Evolutionary conservation across 495 filamentous ascomycete species (phyloP), one percentile per base, ranked within the genome.

Genomic region (Pseudomonodictys pantanalensis): DNA sequence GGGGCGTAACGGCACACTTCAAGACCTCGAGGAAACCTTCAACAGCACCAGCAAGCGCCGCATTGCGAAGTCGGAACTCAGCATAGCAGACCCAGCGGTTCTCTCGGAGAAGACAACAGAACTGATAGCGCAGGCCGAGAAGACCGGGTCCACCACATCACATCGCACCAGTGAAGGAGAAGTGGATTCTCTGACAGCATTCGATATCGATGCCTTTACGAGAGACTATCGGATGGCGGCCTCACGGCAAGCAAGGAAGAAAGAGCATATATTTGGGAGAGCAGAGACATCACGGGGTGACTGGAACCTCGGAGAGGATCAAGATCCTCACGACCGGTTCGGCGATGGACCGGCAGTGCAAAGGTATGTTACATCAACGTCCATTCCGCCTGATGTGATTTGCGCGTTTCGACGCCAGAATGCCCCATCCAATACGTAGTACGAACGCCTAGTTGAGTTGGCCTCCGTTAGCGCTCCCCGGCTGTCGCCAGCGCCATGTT

Each of bases 11-110:
- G 77, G 77, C 23, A 78, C 74, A 2, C 67, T 90, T 29, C 76
- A 78, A n/a, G 78, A 83, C 58, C 79, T 97, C 67, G 84, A 86
- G 60, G 81, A 84, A 5, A 78, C 83, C 5, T 71, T 97, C 24
- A 90, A 90, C 42, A 78, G 85, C 10, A 88, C 88, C 65, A 90
- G 88, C 4, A 87, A 84, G 56, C 90, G 92, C 66, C 88, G 78
- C 42, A 88, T 96, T 38, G 91, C 87, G 20, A 87, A 86, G 49
- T 73, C 95, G 28, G 82, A 86, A 56, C 75, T 83, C 17, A 78
- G 77, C 20, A 67, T 82, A 30, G 72, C 76, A 8, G 63, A 73
- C 32, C 60, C 65, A 15, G 60, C 56, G 35, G 50, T 62, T 25
- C 64, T 47, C n/a, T 62, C 47, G 26, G 71, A 39, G 42, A 67